A percentile compares a stretch with the other conserved stretches of the same genome.
Evolutionary conservation across 139 green algal genomes (phyloP).

Genomic region (Volvox africanus): DNA sequence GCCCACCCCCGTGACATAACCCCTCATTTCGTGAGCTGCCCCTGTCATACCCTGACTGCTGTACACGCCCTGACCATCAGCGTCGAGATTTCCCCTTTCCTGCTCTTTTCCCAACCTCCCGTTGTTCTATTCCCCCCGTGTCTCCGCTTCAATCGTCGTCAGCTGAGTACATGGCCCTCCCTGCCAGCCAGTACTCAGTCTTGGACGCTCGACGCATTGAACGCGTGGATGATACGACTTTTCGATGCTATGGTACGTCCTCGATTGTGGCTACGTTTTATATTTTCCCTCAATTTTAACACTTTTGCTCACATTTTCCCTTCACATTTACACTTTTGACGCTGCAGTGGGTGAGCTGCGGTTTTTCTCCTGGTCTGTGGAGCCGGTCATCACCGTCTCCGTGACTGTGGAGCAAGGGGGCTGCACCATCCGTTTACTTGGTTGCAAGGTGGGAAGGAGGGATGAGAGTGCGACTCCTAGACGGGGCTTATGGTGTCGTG

Average conservation of each 20-base stretch:
- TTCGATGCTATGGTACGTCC: constrained; percentile 50
- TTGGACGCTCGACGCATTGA: constrained; percentile 87
- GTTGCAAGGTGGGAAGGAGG: constrained; percentile 64
- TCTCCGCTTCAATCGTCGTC: neutral
- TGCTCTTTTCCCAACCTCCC: neutral
- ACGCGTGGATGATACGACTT: constrained; percentile 81
- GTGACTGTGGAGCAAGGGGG: constrained; percentile 73
- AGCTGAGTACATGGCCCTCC: constrained; percentile 90
- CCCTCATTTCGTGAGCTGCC: too few relatives aligned
- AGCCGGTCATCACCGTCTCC: constrained; percentile 87
- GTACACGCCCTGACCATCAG: too few relatives aligned
- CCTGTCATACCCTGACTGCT: too few relatives aligned
- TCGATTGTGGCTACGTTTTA: neutral
- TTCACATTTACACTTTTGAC: neutral
- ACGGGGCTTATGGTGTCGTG: too few relatives aligned
- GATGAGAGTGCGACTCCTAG: neutral
- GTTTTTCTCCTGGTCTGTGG: constrained; percentile 79
- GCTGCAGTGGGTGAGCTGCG: constrained; percentile 70
- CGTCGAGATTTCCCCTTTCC: neutral
- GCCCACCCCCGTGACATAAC: too few relatives aligned
- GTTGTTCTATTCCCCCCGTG: neutral
- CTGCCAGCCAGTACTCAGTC: constrained; percentile 90
- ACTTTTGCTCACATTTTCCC: neutral
- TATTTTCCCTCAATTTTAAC: neutral
- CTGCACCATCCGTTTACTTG: constrained; percentile 83